phyloP scores from a whole-genome alignment of 2,329 filamentous ascomycete species.

The Aureobasidium sp. region DNA sequence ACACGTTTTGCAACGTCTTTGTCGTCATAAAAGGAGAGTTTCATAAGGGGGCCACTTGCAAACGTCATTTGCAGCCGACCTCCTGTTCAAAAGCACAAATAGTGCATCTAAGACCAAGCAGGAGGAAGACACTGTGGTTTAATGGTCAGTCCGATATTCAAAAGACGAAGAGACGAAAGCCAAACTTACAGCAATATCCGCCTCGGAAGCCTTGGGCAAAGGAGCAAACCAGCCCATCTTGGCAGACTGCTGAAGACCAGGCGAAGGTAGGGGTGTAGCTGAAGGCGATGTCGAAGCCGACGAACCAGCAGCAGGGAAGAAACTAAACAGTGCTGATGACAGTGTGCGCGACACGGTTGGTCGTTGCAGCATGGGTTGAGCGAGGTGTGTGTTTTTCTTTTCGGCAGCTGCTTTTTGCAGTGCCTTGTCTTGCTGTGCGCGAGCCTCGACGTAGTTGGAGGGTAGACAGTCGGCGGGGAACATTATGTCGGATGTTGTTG shows the following conservation, averaged over 20 bases:
- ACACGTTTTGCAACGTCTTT: background rate
- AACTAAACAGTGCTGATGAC: slow-evolving; percentile 7
- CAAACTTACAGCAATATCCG: slow-evolving; percentile 8
- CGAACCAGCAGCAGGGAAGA: background rate
- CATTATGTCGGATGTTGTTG: slow-evolving; percentile 19
- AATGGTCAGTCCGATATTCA: background rate
- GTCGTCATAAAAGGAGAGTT: background rate
- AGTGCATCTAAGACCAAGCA: slow-evolving; percentile 6
- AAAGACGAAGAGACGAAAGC: background rate
- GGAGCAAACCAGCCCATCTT: slow-evolving; percentile 13
- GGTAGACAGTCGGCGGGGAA: slow-evolving; percentile 27
- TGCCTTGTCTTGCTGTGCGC: slow-evolving; percentile 15
- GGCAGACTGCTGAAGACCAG: slow-evolving; percentile 4
- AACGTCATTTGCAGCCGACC: slow-evolving; percentile 4
- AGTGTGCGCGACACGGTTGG: slow-evolving; percentile 8
- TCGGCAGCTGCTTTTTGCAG: background rate
- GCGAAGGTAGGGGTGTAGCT: slow-evolving; percentile 13
- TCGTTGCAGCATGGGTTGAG: background rate
- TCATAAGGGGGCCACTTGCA: background rate
- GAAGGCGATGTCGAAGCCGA: slow-evolving; percentile 3
- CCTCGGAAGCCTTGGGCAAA: slow-evolving; percentile 5
- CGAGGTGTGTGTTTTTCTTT: background rate
- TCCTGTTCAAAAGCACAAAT: background rate
- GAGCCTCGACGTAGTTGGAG: slow-evolving; percentile 27
- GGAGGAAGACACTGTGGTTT: background rate